phyloP scores from a whole-genome alignment of 2,329 filamentous ascomycete species.

The Ascochyta fabae region DNA sequence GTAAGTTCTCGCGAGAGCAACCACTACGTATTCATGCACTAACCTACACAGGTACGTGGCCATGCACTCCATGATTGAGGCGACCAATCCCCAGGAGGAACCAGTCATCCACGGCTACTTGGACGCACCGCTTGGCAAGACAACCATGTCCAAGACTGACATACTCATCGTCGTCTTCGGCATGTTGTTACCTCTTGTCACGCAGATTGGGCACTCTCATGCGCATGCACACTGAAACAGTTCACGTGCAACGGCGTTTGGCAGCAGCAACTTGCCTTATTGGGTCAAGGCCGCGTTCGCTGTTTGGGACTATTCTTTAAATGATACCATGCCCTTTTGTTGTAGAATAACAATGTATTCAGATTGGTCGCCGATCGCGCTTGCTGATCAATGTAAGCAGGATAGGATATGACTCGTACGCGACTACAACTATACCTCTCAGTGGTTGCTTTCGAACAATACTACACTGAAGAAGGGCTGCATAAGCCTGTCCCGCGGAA shows the following conservation, averaged over 20 bases:
- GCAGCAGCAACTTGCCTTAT: not conserved
- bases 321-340: slow-evolving; percentile 14
- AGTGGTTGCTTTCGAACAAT: not conserved
- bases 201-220: slow-evolving; percentile 72
- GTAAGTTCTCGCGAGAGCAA: slow-evolving; percentile 61
- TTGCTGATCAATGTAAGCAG: not conserved
- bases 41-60: slow-evolving; percentile 77
- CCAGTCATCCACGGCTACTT: slow-evolving; percentile 58
- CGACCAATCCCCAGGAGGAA: slow-evolving; percentile 49
- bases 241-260: not conserved
- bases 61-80: slow-evolving; percentile 97
- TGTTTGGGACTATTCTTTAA: not conserved
- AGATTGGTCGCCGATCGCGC: not conserved
- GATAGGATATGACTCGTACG: not conserved
- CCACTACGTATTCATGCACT: slow-evolving; percentile 11
- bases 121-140: slow-evolving; percentile 58
- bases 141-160: slow-evolving; percentile 57
- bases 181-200: slow-evolving; percentile 79
- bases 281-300: not conserved
- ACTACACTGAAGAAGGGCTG: not conserved
- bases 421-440: not conserved
- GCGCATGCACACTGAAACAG: slow-evolving; percentile 58
- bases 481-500: not conserved
- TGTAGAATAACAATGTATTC: slow-evolving; percentile 14
- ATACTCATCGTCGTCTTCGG: slow-evolving; percentile 72